Conservation (phyloP, 495 filamentous ascomycete genomes). For the Chaetomidium leptoderma region DNA sequence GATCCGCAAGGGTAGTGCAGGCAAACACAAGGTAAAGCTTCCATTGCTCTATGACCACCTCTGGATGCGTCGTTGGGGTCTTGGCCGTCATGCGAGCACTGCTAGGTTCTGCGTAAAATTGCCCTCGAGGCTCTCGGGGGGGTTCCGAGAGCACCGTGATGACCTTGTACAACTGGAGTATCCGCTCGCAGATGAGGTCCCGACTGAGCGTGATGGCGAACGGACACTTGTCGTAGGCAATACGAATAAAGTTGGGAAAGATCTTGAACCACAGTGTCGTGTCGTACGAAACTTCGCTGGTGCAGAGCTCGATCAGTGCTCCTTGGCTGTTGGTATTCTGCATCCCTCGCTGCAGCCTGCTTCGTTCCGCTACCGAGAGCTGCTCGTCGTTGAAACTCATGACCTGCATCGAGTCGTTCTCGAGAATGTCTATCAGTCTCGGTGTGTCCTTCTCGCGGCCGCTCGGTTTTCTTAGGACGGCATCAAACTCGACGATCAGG, state of each 20-base stretch:
- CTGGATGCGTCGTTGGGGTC: slow-evolving; percentile 70
- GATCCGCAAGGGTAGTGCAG: slow-evolving; percentile 87
- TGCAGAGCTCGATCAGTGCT: slow-evolving; percentile 87
- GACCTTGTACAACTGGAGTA: slow-evolving; percentile 85
- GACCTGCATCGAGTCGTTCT: slow-evolving; percentile 81
- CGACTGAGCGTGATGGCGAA: slow-evolving; percentile 84
- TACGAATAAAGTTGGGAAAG: slow-evolving; percentile 90
- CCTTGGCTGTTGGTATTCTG: slow-evolving; percentile 77
- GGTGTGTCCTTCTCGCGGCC: slow-evolving; percentile 53
- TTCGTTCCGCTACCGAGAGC: slow-evolving; percentile 86
- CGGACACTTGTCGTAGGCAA: slow-evolving; percentile 85
- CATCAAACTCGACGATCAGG: slow-evolving; percentile 90
- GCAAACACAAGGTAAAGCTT: slow-evolving; percentile 97
- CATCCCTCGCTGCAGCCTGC: slow-evolving; percentile 85
- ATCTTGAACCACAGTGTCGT: slow-evolving; percentile 95
- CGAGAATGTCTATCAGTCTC: slow-evolving; percentile 84
- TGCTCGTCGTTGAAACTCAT: slow-evolving; percentile 91
- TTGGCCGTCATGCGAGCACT: slow-evolving; percentile 47
- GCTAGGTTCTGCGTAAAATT: slow-evolving; percentile 45
- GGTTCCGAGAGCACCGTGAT: slow-evolving; percentile 75
- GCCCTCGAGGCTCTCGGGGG: slow-evolving; percentile 49
- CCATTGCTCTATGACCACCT: slow-evolving; percentile 94
- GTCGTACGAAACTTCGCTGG: slow-evolving; percentile 92
- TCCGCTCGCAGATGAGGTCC: slow-evolving; percentile 84
- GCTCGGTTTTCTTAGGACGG: slow-evolving; percentile 65